These are phyloP conservation scores for Backusella mclennaniae DNA, from an alignment of 192 early-diverging fungal species.

Conservation along the genomic window DNA sequence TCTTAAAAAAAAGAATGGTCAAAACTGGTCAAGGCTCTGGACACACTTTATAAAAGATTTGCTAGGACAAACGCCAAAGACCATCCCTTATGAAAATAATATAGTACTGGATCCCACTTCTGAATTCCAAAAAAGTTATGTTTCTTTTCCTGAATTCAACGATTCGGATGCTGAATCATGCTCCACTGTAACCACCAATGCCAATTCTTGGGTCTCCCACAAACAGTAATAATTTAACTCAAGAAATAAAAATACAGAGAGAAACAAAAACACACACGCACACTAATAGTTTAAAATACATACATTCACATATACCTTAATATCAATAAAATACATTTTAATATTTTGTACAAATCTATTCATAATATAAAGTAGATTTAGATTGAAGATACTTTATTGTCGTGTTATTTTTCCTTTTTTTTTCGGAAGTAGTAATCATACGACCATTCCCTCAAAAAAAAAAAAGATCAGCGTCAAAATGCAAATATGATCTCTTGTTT, in stretches of 20 bases:
- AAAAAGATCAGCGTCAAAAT: too few relatives aligned
- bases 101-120: conserved; percentile 5
- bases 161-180: conserved; percentile 1
- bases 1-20: neutral
- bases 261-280: neutral
- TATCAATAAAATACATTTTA: neutral
- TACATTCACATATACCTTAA: neutral
- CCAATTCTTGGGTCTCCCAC: conserved; percentile 8
- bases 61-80: neutral
- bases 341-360: neutral
- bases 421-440: neutral
- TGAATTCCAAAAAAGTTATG: conserved; percentile 20
- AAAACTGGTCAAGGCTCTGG: neutral
- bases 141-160: conserved; percentile 18
- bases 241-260: neutral
- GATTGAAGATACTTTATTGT: neutral
- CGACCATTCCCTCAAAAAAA: too few relatives aligned
- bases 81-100: neutral
- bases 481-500: neutral
- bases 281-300: neutral
- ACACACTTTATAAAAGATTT: conserved; percentile 1
- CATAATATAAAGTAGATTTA: neutral
- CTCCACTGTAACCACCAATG: neutral
- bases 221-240: neutral
- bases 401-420: neutral